Conservation (phyloP, 441 rosid genomes). For the Corymbia calophylla region DNA sequence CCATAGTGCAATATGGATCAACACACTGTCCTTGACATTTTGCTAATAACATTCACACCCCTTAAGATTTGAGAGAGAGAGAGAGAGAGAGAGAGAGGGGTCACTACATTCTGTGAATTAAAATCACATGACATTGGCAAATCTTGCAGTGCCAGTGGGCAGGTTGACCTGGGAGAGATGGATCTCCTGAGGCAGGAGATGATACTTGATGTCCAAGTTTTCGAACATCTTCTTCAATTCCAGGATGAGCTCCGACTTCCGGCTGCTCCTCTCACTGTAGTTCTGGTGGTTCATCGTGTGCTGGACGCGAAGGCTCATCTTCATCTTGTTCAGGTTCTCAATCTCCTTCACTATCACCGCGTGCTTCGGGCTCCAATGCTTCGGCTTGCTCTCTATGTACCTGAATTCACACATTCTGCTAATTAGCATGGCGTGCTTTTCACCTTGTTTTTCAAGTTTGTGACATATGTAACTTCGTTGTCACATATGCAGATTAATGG, state of each 20-base stretch:
- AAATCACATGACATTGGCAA: background rate
- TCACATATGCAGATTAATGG: background rate
- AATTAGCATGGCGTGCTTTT: background rate
- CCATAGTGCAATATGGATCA: background rate
- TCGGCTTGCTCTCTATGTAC: background rate
- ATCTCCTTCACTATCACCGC: background rate
- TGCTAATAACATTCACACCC: background rate
- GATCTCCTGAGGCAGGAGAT: background rate
- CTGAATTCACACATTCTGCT: background rate
- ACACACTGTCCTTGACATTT: background rate
- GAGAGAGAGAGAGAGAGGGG: background rate
- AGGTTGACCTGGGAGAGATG: background rate
- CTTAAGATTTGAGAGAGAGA: background rate
- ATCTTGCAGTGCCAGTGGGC: background rate
- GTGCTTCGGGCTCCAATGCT: background rate
- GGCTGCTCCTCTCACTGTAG: background rate
- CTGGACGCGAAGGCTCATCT: background rate
- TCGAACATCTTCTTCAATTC: background rate
- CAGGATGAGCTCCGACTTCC: background rate
- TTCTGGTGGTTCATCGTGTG: background rate
- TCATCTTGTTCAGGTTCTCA: background rate
- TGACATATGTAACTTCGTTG: rapidly evolving
- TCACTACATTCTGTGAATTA: background rate
- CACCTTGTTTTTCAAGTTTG: background rate
- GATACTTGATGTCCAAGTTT: background rate